A percentile compares a stretch with the other conserved stretches of the same genome.
Evolutionary conservation across 2,329 filamentous ascomycete genomes (phyloP).

Genomic region (Aureobasidium sp.): DNA sequence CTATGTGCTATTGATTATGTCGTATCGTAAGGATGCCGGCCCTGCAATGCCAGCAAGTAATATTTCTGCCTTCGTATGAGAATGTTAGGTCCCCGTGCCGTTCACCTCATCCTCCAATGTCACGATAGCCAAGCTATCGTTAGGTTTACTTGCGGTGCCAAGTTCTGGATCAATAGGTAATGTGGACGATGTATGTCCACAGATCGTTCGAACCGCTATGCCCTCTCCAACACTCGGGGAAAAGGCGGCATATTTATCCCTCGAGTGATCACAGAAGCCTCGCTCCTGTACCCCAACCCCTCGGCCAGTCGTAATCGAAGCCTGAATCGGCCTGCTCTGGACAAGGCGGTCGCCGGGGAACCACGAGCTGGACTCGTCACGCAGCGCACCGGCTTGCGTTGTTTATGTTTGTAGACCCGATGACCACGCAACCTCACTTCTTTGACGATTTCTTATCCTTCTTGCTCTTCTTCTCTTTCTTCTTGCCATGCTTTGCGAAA

Average conservation of each 20-base stretch:
- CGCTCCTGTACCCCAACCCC: neutral
- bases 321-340: neutral
- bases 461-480: conserved; percentile 17
- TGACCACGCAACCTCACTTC: neutral
- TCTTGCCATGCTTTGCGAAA: conserved; percentile 5
- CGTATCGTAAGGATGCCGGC: too few relatives aligned
- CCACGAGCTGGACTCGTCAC: neutral
- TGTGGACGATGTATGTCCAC: neutral
- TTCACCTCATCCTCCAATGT: neutral
- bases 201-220: neutral
- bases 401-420: neutral
- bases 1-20: too few relatives aligned
- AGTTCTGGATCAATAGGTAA: neutral
- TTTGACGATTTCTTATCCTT: conserved; percentile 14
- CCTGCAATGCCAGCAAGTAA: too few relatives aligned
- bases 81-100: too few relatives aligned
- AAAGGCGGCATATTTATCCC: too few relatives aligned
- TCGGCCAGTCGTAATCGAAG: neutral
- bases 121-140: neutral
- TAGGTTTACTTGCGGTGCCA: neutral
- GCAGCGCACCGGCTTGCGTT: neutral
- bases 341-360: neutral
- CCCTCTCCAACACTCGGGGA: neutral
- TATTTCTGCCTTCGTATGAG: too few relatives aligned
- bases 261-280: neutral